Evolutionary conservation across 208 protist genomes (phyloP), one percentile per base, ranked within the genome.

Genomic region (Trypanosomatidae sp.): DNA sequence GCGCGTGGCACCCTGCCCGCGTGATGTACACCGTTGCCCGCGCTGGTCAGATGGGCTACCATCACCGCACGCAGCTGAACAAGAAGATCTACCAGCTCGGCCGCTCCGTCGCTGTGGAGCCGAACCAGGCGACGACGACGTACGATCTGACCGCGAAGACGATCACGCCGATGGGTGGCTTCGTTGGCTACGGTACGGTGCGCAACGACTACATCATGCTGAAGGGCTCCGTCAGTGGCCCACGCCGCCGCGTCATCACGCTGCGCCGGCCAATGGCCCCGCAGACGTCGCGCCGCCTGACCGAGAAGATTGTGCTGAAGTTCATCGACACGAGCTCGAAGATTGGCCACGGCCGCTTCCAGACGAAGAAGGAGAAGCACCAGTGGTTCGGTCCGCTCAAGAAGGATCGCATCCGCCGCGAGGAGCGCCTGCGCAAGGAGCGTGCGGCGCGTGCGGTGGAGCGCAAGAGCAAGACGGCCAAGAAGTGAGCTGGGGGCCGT

Each of bases 261-360:
- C 83, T 99, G 24, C 84, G 98, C 64, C 98, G 99, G 65, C 74
- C 96, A 6, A 83, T 99, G 56, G 52, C 88, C 35, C 66, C 79
- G 38, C 71, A 86, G 54, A 96, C 88, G 19, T 81, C 48, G 15
- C 71, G 94, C 48, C 48, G 54, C 32, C 75, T 91, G 19, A 71
- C 71, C 43, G 97, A 98, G 76, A 75, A 97, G 69, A 93, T 97
- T 63, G 61, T 35, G 25, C 72, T 90, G 37, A 99, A 99, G 88
- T 99, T 99, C 85, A 99, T 99, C 73, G 97, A 99, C 73, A 99
- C 98, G 30, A 97, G 97, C 23, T 97, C 92, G 53, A 99, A 99
- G 88, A 88, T 98, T 19, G 98, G 98, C 47, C 94, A 99, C 68
- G 98, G 98, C 62, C 80, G 96, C 56, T 99, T 99, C 96, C 98